Evolutionary conservation across 1,284 basidiomycete species (phyloP).

Genomic region (Boletus hoseneyae): DNA sequence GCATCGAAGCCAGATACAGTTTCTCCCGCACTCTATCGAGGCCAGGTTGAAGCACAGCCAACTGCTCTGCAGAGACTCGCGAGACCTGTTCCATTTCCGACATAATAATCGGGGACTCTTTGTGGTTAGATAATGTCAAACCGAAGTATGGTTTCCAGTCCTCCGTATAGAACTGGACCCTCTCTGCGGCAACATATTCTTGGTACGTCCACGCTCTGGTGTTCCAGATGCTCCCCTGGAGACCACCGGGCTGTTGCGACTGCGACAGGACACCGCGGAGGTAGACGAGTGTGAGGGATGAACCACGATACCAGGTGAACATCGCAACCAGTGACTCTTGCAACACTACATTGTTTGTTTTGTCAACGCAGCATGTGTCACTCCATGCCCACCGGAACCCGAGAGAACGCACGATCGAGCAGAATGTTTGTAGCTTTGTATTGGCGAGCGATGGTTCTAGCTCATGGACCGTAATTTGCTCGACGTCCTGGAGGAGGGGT

Average conservation of each 20-base stretch:
- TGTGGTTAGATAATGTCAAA: slow-evolving; percentile 9
- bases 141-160: slow-evolving; percentile 17
- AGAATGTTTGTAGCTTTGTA: slow-evolving; percentile 6
- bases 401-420: neutral
- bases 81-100: slow-evolving; percentile 5
- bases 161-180: slow-evolving; percentile 9
- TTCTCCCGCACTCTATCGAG: slow-evolving; percentile 9
- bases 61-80: neutral
- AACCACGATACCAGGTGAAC: slow-evolving; percentile 12
- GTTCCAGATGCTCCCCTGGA: neutral
- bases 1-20: slow-evolving; percentile 12
- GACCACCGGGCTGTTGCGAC: neutral
- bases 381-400: slow-evolving; percentile 7
- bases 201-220: slow-evolving; percentile 13
- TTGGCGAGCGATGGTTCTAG: neutral
- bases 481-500: slow-evolving; percentile 5
- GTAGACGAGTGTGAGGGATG: slow-evolving; percentile 10
- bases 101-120: slow-evolving; percentile 3
- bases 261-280: neutral
- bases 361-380: neutral
- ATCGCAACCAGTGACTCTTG: slow-evolving; percentile 13
- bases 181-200: slow-evolving; percentile 7
- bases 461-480: neutral
- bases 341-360: neutral
- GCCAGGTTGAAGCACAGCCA: slow-evolving; percentile 5